Percentiles rank a stretch among this genome's conserved stretches.
Evolutionary conservation across 2,329 filamentous ascomycete species (phyloP).

Genomic region (Ophiostoma populinum): DNA sequence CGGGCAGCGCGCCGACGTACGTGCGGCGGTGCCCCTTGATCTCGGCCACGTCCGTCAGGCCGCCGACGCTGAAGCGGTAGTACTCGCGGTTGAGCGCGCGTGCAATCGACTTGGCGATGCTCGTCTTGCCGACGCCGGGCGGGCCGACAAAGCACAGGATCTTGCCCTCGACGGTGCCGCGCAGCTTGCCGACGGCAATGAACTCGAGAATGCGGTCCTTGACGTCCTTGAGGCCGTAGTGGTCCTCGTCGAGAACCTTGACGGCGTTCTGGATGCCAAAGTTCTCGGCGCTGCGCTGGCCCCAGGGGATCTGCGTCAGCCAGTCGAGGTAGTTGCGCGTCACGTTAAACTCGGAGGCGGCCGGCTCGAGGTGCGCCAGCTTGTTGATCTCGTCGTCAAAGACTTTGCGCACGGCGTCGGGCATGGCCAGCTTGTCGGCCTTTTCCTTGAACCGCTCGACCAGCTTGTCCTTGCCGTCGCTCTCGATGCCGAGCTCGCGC

Average conservation of each 20-base stretch:
- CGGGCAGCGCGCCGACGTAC: constrained; percentile 88
- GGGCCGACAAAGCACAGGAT: constrained; percentile 96
- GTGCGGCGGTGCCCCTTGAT: constrained; percentile 96
- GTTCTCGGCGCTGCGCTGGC: constrained; percentile 85
- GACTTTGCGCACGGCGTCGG: constrained; percentile 87
- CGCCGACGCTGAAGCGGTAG: constrained; percentile 95
- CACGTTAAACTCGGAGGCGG: constrained; percentile 95
- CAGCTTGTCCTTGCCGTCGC: constrained; percentile 93
- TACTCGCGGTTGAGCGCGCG: constrained; percentile 89
- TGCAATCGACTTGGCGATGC: constrained; percentile 95
- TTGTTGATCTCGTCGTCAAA: constrained; percentile 98
- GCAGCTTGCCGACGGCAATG: constrained; percentile 91
- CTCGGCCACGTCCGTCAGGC: constrained; percentile 90
- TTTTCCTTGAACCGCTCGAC: constrained; percentile 97
- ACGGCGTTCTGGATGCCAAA: constrained; percentile 88
- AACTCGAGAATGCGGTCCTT: constrained; percentile 98
- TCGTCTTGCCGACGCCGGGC: constrained; percentile 95
- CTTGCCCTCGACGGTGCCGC: constrained; percentile 94
- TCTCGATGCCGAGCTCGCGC: constrained; percentile 87
- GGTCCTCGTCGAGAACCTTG: constrained; percentile 83
- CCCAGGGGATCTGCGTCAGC: constrained; percentile 97
- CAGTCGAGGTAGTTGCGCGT: constrained; percentile 97
- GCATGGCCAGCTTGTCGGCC: constrained; percentile 86
- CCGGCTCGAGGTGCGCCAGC: constrained; percentile 82
- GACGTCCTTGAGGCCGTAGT: constrained; percentile 92